Base-by-base conservation (phyloP, 371 early-diverging fungal genomes). In the Rhizopus sp. region DNA sequence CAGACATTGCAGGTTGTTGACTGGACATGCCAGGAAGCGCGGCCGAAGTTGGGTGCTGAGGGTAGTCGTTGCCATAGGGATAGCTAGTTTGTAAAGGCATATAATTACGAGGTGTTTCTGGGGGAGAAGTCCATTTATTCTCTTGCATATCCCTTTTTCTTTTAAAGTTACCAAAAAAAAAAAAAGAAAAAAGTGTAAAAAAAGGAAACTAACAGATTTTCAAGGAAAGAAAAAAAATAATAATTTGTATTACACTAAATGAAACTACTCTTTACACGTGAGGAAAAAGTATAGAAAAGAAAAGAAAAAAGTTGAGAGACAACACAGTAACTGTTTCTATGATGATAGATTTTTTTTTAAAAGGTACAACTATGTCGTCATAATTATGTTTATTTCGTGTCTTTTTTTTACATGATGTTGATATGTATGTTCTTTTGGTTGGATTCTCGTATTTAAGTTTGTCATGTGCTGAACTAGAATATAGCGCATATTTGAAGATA, bases 121-220 rank as follows among this genome's bases (percentile, higher is more conserved):
- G 60, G 42, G 60, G 57, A 44, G 68, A 63, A 39, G 62, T 62
- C 68, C 68, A 68, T 49, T 68, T 68, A 32, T 47, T 68, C 39
- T 60, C 63, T 56, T 67, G 67, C 60, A 62, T 62, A 42, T 55
- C 49, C 13, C 38, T 37, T 41, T 17, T 23, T 46, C n/a, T 46
- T 56, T 35, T 55, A 40, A 45, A 53, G 51, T 13, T 29, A 47
- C 47, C 47, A 46, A 50, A 50, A 40, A 40, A 32, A 39, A 17
- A 30, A 42, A 50, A 44, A 16, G 15, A 60, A 45, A 32, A 55
- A 42, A 38, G 7, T 37, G 17, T 39, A 35, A 42, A 50, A 50
- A 44, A 30, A 56, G 30, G 35, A 47, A 34, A 32, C 44, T 8
- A 38, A 4, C 3, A 23, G 4, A 7, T n/a, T n/a, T 16, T 16